Evolutionary conservation across 2,329 filamentous ascomycete genomes (phyloP), one percentile per base, ranked within the genome.

Genomic region (Penicillium sp.): DNA sequence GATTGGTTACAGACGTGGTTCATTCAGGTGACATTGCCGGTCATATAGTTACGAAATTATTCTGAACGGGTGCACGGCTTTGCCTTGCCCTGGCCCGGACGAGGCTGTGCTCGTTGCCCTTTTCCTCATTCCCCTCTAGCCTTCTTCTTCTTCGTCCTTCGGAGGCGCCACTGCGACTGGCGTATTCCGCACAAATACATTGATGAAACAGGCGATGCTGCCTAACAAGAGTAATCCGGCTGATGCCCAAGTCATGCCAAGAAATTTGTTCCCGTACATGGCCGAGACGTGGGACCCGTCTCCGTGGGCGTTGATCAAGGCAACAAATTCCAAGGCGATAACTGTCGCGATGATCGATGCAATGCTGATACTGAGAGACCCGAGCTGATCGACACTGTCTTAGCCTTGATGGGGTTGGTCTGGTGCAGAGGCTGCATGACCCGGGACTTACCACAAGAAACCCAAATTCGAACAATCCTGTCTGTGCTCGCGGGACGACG

Each of bases 341-440:
- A 83, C 81, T 0, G 76, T 84, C 16, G 80, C 76, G 15, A 89
- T 82, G 50, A 86, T 86, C 13, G 84, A 89, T 32, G 83, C 80
- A 35, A 81, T 79, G 3, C 83, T 83, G 52, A 83, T 73, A 9
- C 79, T 64, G 5, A 77, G 27, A 44, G 79, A 76, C 0, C 72
- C 70, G n/a, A 77, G 51, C 64, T 68, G 42, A 36, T 37, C 27
- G 22, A 30, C 23, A 27, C 10, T n/a, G 12, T 6, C 6, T 27
- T 27, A 27, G 25, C 25, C 25, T n/a, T n/a, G 6, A 5, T 27
- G 6, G 25, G 25, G 12, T 23, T 11, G 22, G 6, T 11, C 22
- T 11, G 11, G 6, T 11, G 6, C 6, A 6, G 12, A n/a, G 11
- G 11, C 4, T n/a, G 9, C 25, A 27, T 27, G 10, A 27, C 18